Percentiles rank a stretch among this genome's conserved stretches.
Evolutionary conservation across 257 asterid genomes (phyloP).

Genomic region (Dorcoceras hygrometricum): DNA sequence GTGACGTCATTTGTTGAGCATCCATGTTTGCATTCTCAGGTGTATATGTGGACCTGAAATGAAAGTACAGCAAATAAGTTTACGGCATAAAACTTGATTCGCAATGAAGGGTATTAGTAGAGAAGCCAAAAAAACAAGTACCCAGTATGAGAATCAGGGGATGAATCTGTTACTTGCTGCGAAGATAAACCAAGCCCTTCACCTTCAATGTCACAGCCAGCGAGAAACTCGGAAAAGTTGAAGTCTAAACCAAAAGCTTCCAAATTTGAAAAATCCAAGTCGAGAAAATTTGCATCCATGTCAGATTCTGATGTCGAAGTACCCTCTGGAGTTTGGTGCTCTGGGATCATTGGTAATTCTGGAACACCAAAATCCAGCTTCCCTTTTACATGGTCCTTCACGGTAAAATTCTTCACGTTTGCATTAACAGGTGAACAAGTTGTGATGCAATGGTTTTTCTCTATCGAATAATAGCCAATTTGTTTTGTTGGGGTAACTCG

Average conservation of each 20-base stretch:
- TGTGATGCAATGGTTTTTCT: constrained; percentile 58
- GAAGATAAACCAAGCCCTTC: constrained; percentile 35
- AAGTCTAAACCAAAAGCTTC: constrained; percentile 69
- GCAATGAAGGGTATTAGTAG: neutral
- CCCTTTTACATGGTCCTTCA: constrained; percentile 75
- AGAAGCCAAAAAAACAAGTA: constrained; percentile 22
- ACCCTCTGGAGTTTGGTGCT: constrained; percentile 43
- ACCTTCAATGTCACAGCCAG: constrained; percentile 40
- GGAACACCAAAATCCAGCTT: constrained; percentile 76
- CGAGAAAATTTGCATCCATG: constrained; percentile 57
- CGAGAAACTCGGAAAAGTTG: constrained; percentile 47
- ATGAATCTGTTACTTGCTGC: constrained; percentile 37
- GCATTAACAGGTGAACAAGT: constrained; percentile 69
- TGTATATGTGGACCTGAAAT: constrained; percentile 53
- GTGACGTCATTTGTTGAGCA: constrained; percentile 42
- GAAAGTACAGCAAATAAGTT: constrained; percentile 16
- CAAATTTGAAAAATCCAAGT: constrained; percentile 61
- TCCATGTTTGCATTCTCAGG: constrained; percentile 37
- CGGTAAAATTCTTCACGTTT: constrained; percentile 40
- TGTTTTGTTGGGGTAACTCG: constrained; percentile 77
- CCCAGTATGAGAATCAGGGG: constrained; percentile 48
- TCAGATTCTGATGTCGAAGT: constrained; percentile 63
- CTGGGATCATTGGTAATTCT: constrained; percentile 47
- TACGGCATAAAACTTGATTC: neutral
- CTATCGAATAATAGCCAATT: constrained; percentile 67